Conservation (phyloP, 495 filamentous ascomycete species). For the Penicillium robsamsonii region DNA sequence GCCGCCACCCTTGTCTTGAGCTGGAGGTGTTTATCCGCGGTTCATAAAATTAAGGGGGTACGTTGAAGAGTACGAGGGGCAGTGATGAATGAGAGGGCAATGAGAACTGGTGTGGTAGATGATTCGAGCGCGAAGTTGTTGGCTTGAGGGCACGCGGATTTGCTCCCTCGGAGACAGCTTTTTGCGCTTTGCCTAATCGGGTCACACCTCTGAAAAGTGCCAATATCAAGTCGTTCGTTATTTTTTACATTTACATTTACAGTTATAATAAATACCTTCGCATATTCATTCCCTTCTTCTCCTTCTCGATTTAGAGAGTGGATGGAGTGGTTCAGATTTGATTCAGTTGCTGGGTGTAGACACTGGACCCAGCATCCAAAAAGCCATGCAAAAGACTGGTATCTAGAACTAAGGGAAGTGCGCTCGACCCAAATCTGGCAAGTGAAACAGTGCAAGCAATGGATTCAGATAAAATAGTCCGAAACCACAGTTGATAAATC, state of each 20-base stretch:
- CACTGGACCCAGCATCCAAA: conserved; percentile 3
- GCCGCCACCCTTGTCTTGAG: conserved; percentile 21
- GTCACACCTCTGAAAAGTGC: conserved; percentile 7
- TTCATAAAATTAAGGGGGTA: neutral
- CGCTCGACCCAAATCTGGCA: neutral
- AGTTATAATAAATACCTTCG: neutral
- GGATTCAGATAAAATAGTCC: conserved; percentile 8
- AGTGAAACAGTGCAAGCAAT: conserved; percentile 1
- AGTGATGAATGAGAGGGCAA: neutral
- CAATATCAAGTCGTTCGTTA: neutral
- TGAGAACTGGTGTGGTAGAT: conserved; percentile 1
- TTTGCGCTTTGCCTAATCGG: conserved; percentile 41
- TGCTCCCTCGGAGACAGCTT: conserved; percentile 25
- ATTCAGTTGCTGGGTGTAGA: conserved; percentile 1
- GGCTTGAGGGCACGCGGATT: conserved; percentile 21
- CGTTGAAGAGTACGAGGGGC: neutral
- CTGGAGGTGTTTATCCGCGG: conserved; percentile 8
- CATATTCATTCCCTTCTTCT: neutral
- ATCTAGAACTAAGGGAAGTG: conserved; percentile 1
- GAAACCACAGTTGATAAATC: neutral
- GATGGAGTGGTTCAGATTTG: conserved; percentile 16
- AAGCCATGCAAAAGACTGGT: neutral
- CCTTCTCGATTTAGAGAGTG: neutral
- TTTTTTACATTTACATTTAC: neutral
- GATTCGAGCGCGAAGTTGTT: conserved; percentile 11